phyloP scores from a whole-genome alignment of 2,329 filamentous ascomycete genomes.

The Aspergillus sp. region DNA sequence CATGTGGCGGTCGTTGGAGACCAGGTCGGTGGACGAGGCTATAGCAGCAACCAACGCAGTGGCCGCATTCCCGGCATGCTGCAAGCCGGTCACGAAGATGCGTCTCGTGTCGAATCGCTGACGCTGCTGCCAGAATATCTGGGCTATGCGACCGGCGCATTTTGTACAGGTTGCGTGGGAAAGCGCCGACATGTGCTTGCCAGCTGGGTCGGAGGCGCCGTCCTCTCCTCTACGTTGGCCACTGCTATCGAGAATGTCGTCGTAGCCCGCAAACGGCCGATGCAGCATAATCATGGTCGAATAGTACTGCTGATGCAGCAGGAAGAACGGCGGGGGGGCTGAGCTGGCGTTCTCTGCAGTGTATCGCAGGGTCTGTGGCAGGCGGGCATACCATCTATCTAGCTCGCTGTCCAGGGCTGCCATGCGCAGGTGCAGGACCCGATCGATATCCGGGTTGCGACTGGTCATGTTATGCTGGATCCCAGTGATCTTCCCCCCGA shows the following conservation, averaged over 20 bases:
- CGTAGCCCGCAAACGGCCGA: neutral
- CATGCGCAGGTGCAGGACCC: neutral
- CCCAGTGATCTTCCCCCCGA: neutral
- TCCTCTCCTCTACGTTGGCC: neutral
- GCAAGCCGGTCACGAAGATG: neutral
- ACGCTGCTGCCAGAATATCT: constrained; percentile 1
- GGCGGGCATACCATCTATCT: neutral
- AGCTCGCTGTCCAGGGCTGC: neutral
- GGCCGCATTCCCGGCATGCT: neutral
- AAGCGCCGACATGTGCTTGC: neutral
- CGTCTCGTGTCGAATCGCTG: neutral
- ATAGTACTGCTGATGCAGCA: neutral
- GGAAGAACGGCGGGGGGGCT: neutral
- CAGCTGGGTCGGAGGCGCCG: neutral
- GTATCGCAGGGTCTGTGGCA: neutral
- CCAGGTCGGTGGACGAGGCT: neutral
- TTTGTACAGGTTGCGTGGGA: neutral
- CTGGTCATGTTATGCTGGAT: neutral
- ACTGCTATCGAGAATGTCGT: neutral
- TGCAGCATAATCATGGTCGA: neutral
- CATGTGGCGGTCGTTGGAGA: neutral
- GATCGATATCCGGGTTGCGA: neutral
- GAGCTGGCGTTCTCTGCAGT: neutral
- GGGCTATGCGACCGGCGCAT: constrained; percentile 1
- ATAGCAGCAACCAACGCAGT: neutral